A percentile compares a stretch with the other conserved stretches of the same genome.
phyloP scores from a whole-genome alignment of 2,329 filamentous ascomycete species.

The Daldinia eschscholtzii region DNA sequence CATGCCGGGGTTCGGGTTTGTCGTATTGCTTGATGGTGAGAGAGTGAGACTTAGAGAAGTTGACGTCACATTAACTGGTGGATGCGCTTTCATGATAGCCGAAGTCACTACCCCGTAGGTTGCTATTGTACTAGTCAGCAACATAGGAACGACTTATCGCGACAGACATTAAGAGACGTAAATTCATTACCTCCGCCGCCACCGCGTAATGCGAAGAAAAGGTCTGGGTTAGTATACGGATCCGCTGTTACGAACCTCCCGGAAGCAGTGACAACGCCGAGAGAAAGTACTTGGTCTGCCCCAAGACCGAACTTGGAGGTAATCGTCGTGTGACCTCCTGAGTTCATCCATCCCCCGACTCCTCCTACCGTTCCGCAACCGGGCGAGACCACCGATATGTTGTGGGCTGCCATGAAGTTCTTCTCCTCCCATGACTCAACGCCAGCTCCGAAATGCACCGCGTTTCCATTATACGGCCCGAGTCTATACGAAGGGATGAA shows the following conservation, averaged over 20 bases:
- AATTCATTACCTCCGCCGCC: conserved; percentile 60
- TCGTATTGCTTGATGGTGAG: conserved; percentile 15
- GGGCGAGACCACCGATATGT: conserved; percentile 51
- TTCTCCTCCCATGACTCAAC: conserved; percentile 54
- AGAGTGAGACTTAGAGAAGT: conserved; percentile 44
- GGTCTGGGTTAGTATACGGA: conserved; percentile 60
- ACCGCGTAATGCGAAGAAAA: conserved; percentile 68
- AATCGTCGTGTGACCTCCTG: conserved; percentile 64
- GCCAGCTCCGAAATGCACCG: conserved; percentile 56
- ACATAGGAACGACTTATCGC: not conserved
- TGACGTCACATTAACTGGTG: conserved; percentile 43
- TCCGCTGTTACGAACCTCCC: conserved; percentile 62
- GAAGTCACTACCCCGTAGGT: conserved; percentile 52
- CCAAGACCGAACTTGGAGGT: conserved; percentile 62
- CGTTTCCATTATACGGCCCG: conserved; percentile 52
- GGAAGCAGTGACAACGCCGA: conserved; percentile 62
- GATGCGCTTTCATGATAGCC: conserved; percentile 51
- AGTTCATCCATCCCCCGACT: conserved; percentile 64
- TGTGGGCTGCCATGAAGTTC: conserved; percentile 50
- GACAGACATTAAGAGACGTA: not conserved
- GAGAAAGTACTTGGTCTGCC: conserved; percentile 64
- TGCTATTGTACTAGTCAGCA: conserved; percentile 35
- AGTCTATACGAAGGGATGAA: conserved; percentile 54
- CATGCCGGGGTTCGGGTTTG: conserved; percentile 20
- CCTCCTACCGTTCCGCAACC: conserved; percentile 54